A percentile compares a stretch with the other conserved stretches of the same genome.
Conservation (phyloP, 2,329 filamentous ascomycete genomes). For the Akanthomyces uredinophilus region DNA sequence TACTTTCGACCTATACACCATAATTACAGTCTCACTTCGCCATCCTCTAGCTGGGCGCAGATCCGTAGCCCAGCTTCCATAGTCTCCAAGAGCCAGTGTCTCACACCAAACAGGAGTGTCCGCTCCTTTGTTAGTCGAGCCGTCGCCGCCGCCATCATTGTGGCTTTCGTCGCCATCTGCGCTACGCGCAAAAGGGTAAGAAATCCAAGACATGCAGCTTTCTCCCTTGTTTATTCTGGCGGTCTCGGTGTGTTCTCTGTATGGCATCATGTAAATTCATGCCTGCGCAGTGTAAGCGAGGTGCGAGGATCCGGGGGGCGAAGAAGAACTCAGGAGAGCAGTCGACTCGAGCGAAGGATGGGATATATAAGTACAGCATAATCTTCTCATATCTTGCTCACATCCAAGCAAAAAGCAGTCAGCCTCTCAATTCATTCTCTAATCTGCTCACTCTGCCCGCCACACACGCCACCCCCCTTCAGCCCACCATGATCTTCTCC, state of each 20-base stretch:
- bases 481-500: constrained; percentile 11
- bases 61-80: neutral
- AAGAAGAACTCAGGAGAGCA: neutral
- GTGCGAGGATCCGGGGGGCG: neutral
- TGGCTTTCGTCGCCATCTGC: constrained; percentile 12
- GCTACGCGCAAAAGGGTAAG: neutral
- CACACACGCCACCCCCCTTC: neutral
- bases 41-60: neutral
- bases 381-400: constrained; percentile 12
- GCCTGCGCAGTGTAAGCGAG: neutral
- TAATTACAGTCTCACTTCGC: constrained; percentile 4
- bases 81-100: neutral
- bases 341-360: neutral
- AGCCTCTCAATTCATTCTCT: neutral
- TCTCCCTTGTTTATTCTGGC: neutral
- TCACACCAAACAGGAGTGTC: neutral
- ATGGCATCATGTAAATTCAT: neutral
- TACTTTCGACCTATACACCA: neutral
- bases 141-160: neutral
- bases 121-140: neutral
- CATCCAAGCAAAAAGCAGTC: neutral
- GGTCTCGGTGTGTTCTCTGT: neutral
- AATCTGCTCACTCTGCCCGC: neutral
- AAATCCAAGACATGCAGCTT: constrained; percentile 8
- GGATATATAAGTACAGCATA: constrained; percentile 4